phyloP scores from a whole-genome alignment of 2,329 filamentous ascomycete species.

The Xylariomycetidae sp. region DNA sequence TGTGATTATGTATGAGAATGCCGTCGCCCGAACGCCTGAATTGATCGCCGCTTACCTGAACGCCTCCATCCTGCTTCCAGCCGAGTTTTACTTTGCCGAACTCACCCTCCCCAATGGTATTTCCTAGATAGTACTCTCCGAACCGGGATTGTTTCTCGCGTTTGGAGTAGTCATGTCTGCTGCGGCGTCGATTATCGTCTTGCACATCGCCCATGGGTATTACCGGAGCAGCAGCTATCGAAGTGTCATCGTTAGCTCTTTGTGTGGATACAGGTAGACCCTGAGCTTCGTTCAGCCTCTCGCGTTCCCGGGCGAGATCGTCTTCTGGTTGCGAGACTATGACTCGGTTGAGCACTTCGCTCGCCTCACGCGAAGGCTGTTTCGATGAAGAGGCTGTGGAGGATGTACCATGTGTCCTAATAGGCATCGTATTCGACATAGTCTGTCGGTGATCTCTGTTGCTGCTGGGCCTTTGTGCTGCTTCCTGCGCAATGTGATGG shows the following conservation, averaged over 20 bases:
- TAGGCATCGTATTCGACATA: conserved; percentile 36
- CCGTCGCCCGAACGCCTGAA: no score
- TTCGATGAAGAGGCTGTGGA: conserved; percentile 47
- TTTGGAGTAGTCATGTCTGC: conserved; percentile 56
- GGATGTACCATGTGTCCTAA: conserved; percentile 36
- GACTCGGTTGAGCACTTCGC: conserved; percentile 72
- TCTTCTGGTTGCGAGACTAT: conserved; percentile 71
- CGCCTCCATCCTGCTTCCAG: conserved; percentile 92
- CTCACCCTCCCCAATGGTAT: conserved; percentile 94
- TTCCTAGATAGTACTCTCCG: conserved; percentile 91
- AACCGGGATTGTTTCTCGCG: conserved; percentile 79
- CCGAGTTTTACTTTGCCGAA: conserved; percentile 98
- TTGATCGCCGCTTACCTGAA: conserved; percentile 56
- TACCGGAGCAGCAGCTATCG: conserved; percentile 38
- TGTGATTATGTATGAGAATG: no score
- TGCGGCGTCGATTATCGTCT: conserved; percentile 48
- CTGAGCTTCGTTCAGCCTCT: conserved; percentile 60
- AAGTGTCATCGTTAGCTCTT: conserved; percentile 34
- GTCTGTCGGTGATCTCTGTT: conserved; percentile 35
- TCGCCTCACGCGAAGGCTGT: conserved; percentile 67
- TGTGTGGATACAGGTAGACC: conserved; percentile 29
- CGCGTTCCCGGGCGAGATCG: conserved; percentile 67
- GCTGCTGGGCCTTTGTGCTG: conserved; percentile 32
- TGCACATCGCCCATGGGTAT: conserved; percentile 36
- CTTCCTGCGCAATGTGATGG: conserved; percentile 34